Percentiles rank a stretch among this genome's conserved stretches.
Evolutionary conservation across 192 early-diverging fungal species (phyloP).

Genomic region (Rhizoclosmatium globosum): DNA sequence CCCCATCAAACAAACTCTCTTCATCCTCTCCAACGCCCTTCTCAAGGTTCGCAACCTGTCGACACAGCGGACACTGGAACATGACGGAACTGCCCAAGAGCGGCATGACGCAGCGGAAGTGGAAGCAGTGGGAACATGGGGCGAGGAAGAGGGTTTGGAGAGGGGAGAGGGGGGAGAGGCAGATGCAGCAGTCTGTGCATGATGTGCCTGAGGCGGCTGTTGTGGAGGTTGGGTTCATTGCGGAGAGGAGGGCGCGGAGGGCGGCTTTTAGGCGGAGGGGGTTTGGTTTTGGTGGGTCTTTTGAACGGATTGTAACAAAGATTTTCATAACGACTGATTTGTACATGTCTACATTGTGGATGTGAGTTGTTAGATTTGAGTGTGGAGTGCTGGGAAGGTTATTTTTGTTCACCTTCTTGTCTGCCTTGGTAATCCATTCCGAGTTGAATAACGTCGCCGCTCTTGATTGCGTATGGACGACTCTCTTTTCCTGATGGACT

Average conservation of each 20-base stretch:
- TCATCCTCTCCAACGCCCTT: constrained; percentile 34
- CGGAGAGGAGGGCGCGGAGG: constrained; percentile 45
- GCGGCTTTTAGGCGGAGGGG: constrained; percentile 30
- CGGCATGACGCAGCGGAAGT: constrained; percentile 92
- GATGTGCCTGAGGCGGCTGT: constrained; percentile 53
- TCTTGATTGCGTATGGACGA: constrained; percentile 75
- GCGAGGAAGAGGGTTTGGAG: constrained; percentile 92
- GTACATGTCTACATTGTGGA: constrained; percentile 48
- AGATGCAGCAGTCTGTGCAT: constrained; percentile 84
- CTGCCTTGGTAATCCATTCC: constrained; percentile 97
- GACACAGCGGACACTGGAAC: constrained; percentile 91
- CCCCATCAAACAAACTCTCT: constrained; percentile 27
- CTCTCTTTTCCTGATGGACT: constrained; percentile 80
- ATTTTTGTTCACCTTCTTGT: constrained; percentile 66
- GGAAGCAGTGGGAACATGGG: constrained; percentile 93
- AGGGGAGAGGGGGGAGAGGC: constrained; percentile 84
- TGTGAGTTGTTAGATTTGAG: background rate
- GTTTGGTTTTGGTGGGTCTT: constrained; percentile 36
- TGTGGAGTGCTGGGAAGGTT: background rate
- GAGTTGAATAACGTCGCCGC: constrained; percentile 94
- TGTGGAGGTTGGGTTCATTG: constrained; percentile 53
- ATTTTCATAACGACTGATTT: constrained; percentile 88
- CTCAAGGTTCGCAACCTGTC: constrained; percentile 92
- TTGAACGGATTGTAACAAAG: constrained; percentile 43
- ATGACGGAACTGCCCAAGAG: constrained; percentile 73